phyloP scores from a whole-genome alignment of 2,329 filamentous ascomycete genomes.

The Fusarium cicatricum region DNA sequence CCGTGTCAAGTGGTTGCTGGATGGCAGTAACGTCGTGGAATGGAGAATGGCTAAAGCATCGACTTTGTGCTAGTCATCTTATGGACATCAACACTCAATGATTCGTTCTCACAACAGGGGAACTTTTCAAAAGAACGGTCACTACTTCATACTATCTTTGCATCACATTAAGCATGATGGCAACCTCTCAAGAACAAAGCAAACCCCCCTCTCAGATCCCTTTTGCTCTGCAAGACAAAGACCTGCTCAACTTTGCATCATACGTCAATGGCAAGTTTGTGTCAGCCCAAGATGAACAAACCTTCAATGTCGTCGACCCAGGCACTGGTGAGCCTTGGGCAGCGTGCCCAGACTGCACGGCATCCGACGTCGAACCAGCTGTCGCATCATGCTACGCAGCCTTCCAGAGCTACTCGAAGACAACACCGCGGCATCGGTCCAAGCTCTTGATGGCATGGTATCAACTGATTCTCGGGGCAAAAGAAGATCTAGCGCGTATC shows the following conservation, averaged over 20 bases:
- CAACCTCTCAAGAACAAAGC: background rate
- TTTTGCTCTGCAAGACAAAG: background rate
- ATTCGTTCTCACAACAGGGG: no score
- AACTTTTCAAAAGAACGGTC: no score
- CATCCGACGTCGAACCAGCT: background rate
- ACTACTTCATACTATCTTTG: background rate
- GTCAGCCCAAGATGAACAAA: background rate
- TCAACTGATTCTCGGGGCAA: constrained; percentile 45
- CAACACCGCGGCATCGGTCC: constrained; percentile 36
- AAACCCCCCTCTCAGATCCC: background rate
- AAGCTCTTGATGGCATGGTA: constrained; percentile 49
- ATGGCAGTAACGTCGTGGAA: no score
- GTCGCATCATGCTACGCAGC: background rate
- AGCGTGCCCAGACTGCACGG: background rate
- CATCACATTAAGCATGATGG: background rate
- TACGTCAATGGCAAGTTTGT: background rate
- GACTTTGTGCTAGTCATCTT: no score
- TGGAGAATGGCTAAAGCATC: no score
- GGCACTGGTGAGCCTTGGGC: constrained; percentile 1
- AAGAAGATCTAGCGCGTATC: constrained; percentile 51
- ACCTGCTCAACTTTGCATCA: background rate
- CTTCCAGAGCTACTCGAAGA: constrained; percentile 9
- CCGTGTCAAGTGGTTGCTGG: no score
- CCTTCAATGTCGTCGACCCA: background rate
- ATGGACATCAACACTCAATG: no score